These are phyloP conservation scores for Zanthoxylum bungeanum DNA, from an alignment of 345 rosid genomes.

Conservation along the genomic window DNA sequence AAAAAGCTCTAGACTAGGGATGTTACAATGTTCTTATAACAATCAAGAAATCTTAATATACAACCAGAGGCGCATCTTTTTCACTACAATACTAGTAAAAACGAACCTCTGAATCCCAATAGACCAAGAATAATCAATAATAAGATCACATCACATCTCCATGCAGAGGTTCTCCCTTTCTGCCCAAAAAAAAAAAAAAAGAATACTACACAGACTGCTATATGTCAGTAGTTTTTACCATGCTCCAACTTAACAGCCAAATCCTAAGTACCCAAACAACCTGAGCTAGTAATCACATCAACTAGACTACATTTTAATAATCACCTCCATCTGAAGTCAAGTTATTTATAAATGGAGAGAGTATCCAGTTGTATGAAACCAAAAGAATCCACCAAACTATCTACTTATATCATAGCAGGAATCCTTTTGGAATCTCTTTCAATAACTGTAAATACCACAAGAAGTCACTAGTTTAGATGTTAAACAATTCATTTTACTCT, in stretches of 20 bases:
- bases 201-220: background rate
- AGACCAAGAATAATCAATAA: background rate
- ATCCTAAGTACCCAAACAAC: background rate
- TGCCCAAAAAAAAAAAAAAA: background rate
- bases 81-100: background rate
- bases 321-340: background rate
- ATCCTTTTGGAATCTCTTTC: background rate
- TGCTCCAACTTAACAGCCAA: background rate
- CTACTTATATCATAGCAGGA: background rate
- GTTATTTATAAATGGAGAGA: background rate
- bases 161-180: background rate
- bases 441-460: background rate
- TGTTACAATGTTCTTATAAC: background rate
- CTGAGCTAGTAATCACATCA: background rate
- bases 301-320: background rate
- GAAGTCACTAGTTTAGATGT: background rate
- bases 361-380: background rate
- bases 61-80: background rate
- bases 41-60: background rate
- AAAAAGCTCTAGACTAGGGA: background rate
- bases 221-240: background rate
- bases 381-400: slow-evolving; percentile 1
- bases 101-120: background rate
- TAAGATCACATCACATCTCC: background rate
- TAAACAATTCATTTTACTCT: background rate